Evolutionary conservation across 2,329 filamentous ascomycete species (phyloP).

Genomic region (Exophiala oligosperma): DNA sequence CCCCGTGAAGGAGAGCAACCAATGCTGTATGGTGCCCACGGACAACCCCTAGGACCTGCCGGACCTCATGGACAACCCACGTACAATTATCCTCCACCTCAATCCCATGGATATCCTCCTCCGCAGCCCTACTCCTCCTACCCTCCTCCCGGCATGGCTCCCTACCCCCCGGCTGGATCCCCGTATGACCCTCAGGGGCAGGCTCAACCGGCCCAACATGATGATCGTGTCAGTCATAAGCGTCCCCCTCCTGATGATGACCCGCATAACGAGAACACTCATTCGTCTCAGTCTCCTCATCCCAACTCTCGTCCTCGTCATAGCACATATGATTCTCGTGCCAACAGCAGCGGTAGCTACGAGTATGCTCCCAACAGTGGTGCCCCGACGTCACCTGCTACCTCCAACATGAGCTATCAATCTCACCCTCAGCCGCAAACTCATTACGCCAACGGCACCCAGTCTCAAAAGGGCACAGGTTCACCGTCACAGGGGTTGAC

Average conservation of each 20-base stretch:
- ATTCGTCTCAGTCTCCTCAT: conserved; percentile 34
- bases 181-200: conserved; percentile 37
- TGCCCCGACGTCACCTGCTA: conserved; percentile 48
- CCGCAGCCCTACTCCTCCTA: conserved; percentile 26
- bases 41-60: conserved; percentile 47
- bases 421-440: conserved; percentile 41
- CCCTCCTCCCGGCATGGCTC: conserved; percentile 2
- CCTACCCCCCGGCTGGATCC: conserved; percentile 18
- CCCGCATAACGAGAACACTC: conserved; percentile 32
- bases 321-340: conserved; percentile 41
- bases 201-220: conserved; percentile 37
- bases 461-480: conserved; percentile 26
- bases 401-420: conserved; percentile 44
- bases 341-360: conserved; percentile 36
- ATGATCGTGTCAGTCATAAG: conserved; percentile 48
- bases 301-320: conserved; percentile 41
- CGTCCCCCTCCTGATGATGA: conserved; percentile 32
- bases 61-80: conserved; percentile 31
- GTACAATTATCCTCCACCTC: conserved; percentile 44
- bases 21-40: conserved; percentile 51
- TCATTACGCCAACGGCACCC: conserved; percentile 37
- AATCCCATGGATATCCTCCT: conserved; percentile 32
- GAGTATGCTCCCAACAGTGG: conserved; percentile 50
- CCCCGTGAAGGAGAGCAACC: conserved; percentile 26
- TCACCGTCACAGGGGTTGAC: conserved; percentile 31